Conservation (phyloP, 441 rosid species). For the Corymbia citriodora region DNA sequence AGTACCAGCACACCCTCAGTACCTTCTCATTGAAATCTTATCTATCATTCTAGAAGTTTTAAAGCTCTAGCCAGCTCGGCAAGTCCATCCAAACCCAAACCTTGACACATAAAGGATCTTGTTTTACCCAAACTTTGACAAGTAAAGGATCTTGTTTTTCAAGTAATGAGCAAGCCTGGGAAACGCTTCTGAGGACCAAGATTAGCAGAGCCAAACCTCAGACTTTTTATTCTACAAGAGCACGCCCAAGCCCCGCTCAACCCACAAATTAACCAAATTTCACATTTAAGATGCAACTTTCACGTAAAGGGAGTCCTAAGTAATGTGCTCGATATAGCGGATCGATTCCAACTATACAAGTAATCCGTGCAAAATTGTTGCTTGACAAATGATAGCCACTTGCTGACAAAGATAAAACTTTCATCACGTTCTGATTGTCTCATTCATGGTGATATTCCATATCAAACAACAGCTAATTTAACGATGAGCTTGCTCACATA, state of each 20-base stretch:
- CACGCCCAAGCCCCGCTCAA: fast-evolving
- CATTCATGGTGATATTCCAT: background rate
- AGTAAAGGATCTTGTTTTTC: background rate
- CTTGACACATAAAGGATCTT: background rate
- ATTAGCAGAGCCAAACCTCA: background rate
- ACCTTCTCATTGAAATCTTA: background rate
- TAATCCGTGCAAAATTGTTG: background rate
- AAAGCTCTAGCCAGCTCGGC: background rate
- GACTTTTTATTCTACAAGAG: background rate
- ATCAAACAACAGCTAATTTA: background rate
- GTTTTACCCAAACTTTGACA: background rate
- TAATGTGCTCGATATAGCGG: background rate
- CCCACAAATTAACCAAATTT: background rate
- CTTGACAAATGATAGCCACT: background rate
- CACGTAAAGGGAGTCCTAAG: background rate
- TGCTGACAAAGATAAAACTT: background rate
- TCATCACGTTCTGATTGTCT: background rate
- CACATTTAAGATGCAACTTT: background rate
- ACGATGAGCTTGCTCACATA: background rate
- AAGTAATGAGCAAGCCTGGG: background rate
- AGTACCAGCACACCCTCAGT: background rate
- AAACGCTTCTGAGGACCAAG: background rate
- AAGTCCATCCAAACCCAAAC: background rate
- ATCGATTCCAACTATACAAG: fast-evolving
- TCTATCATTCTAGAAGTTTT: background rate